Conservation (phyloP, 305 asterid genomes). For the Ilex paraguariensis region DNA sequence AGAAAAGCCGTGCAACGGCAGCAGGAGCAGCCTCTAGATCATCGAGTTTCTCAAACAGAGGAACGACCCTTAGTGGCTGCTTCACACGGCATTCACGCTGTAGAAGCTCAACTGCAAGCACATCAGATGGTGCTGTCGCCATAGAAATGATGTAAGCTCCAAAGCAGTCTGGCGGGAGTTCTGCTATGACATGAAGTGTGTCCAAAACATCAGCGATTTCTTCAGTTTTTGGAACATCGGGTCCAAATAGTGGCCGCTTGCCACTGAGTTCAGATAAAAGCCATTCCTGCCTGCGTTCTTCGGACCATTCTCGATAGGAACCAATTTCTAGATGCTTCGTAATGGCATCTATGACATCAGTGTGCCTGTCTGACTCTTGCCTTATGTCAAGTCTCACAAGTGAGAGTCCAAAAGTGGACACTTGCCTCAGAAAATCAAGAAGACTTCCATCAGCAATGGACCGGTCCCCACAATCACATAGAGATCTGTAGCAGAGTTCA, state of each 20-base stretch:
- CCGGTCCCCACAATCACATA: slow-evolving; percentile 65
- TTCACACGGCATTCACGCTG: slow-evolving; percentile 76
- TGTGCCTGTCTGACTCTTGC: slow-evolving; percentile 78
- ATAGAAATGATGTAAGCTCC: slow-evolving; percentile 83
- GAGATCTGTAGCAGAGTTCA: slow-evolving; percentile 66
- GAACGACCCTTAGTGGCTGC: slow-evolving; percentile 62
- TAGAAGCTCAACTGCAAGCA: slow-evolving; percentile 76
- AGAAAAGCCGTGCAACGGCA: slow-evolving; percentile 73
- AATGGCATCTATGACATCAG: slow-evolving; percentile 73
- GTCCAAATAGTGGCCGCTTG: slow-evolving; percentile 73
- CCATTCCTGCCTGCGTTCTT: slow-evolving; percentile 66
- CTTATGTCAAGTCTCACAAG: slow-evolving; percentile 71
- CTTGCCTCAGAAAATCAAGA: slow-evolving; percentile 69
- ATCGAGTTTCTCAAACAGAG: slow-evolving; percentile 66
- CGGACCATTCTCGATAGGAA: slow-evolving; percentile 67
- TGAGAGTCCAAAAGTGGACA: slow-evolving; percentile 74
- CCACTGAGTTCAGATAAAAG: slow-evolving; percentile 66
- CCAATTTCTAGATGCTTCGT: slow-evolving; percentile 65
- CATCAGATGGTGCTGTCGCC: slow-evolving; percentile 90
- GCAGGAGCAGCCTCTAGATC: slow-evolving; percentile 77
- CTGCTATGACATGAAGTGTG: slow-evolving; percentile 62
- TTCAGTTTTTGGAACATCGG: slow-evolving; percentile 70
- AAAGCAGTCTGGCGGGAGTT: slow-evolving; percentile 73
- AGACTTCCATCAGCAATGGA: slow-evolving; percentile 77
- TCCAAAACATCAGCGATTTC: slow-evolving; percentile 66